Evolutionary conservation across 768 basidiomycete species (phyloP), one percentile per base, ranked within the genome.

Genomic region (Stropharia rugosoannulata): DNA sequence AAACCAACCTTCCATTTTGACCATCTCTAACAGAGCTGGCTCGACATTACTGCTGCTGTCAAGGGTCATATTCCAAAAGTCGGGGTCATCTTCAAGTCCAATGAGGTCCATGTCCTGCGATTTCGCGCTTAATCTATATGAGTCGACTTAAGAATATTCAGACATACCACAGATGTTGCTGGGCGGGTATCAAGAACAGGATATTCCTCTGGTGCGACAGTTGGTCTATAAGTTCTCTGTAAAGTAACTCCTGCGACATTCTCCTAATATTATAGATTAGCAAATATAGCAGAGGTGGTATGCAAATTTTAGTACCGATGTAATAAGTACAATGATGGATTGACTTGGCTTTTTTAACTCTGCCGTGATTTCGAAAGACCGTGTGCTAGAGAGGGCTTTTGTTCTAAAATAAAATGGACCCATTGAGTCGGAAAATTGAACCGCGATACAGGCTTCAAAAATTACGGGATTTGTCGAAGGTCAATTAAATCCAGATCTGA

Each of bases 341-440:
- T 95, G 92, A 62, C 90, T 93, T 2, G 91, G 90, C 62, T 86
- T 91, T 10, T 75, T 82, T 19, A 97, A 73, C 44, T 78, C 71
- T 1, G 79, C 85, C 1, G 68, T 76, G 18, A 95, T 68, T 13
- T 73, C 74, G 52, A 93, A 91, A 1, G 75, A 76, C 63, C 85
- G 89, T 2, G 71, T 66, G 15, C 81, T 79, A 56, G 71, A 78
- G 51, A 95, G 76, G 4, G 77, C 79, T 60, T 85, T 89, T 2
- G 89, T 93, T 10, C 92, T 95, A 63, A 43, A 11, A 22, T 22
- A 1, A 22, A 42, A 36, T 41, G 35, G 15, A 7, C 36, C 43
- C 15, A 60, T 57, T 37, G 39, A 49, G 54, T 22, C 27, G 35
- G 25, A 40, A 25, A 3, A 8, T 22, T 22, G 22, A 22, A 22